Evolutionary conservation across 108 stramenopile genomes (phyloP).

Genomic region (Discostella pseudostelligera): DNA sequence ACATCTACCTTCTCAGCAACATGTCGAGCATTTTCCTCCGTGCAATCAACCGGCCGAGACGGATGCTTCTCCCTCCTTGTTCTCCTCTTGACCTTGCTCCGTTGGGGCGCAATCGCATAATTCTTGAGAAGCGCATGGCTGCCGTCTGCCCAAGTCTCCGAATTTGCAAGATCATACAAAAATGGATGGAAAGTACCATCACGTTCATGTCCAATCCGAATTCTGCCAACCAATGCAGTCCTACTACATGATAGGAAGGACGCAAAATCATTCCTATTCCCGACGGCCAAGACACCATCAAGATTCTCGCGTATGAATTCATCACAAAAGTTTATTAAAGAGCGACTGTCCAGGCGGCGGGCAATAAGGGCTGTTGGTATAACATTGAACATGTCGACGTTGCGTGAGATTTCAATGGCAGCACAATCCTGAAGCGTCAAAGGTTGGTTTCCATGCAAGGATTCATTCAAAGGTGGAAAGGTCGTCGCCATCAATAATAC

Average conservation of each 20-base stretch:
- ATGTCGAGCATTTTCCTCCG: background rate
- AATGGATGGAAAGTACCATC: conserved; percentile 71
- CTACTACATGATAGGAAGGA: conserved; percentile 56
- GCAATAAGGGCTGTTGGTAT: conserved; percentile 68
- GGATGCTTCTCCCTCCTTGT: background rate
- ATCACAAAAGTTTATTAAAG: conserved; percentile 58
- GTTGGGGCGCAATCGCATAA: conserved; percentile 9
- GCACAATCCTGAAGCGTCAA: conserved; percentile 55
- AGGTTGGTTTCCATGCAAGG: background rate
- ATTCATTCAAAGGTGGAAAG: conserved; percentile 48
- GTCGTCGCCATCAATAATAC: conserved; percentile 69
- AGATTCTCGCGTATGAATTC: conserved; percentile 71
- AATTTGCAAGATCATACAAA: conserved; percentile 30
- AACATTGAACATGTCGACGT: conserved; percentile 81
- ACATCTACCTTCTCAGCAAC: background rate
- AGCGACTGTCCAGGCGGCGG: conserved; percentile 49
- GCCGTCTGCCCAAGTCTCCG: conserved; percentile 26
- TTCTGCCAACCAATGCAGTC: conserved; percentile 27
- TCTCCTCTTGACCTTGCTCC: conserved; percentile 9
- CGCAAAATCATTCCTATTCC: conserved; percentile 56
- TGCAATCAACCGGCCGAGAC: background rate
- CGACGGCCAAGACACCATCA: conserved; percentile 76
- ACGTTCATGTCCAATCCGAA: conserved; percentile 3
- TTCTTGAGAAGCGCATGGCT: conserved; percentile 26
- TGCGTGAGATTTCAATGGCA: conserved; percentile 51